Conservation (phyloP, 805 yeast species). For the Metschnikowia similis region DNA sequence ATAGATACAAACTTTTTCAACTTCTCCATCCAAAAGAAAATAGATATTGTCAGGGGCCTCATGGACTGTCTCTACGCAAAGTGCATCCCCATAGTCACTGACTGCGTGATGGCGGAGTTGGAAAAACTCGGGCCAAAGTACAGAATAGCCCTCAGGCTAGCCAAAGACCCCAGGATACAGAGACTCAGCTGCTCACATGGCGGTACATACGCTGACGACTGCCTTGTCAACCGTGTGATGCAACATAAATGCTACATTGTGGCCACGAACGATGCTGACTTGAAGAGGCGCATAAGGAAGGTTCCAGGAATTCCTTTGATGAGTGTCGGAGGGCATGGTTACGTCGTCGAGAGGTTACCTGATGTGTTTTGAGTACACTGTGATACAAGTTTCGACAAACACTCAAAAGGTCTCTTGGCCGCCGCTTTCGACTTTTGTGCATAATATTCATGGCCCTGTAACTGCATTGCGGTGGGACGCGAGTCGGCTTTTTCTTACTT, state of each 20-base stretch:
- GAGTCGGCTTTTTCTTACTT: not conserved
- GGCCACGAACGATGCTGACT: conserved; percentile 96
- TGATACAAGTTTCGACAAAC: not conserved
- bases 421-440: not conserved
- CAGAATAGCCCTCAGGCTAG: conserved; percentile 86
- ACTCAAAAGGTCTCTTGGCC: not conserved
- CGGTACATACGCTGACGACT: conserved; percentile 98
- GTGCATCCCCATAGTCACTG: conserved; percentile 92
- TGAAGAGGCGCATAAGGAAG: conserved; percentile 89
- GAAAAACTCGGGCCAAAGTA: conserved; percentile 94
- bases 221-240: conserved; percentile 85
- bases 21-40: conserved; percentile 92
- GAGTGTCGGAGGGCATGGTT: conserved; percentile 93
- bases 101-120: conserved; percentile 96
- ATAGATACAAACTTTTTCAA: conserved; percentile 97
- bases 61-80: conserved; percentile 95
- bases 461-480: not conserved
- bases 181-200: conserved; percentile 86
- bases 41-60: conserved; percentile 92
- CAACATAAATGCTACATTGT: conserved; percentile 97
- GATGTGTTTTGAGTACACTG: conserved; percentile 60
- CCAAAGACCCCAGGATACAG: conserved; percentile 88
- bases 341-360: conserved; percentile 91
- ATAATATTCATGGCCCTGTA: not conserved
- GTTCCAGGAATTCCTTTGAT: conserved; percentile 95